A percentile compares a stretch with the other conserved stretches of the same genome.
These are phyloP conservation scores for Aspergillus glaucus DNA, from an alignment of 2,329 filamentous ascomycete genomes.

Conservation along the genomic window DNA sequence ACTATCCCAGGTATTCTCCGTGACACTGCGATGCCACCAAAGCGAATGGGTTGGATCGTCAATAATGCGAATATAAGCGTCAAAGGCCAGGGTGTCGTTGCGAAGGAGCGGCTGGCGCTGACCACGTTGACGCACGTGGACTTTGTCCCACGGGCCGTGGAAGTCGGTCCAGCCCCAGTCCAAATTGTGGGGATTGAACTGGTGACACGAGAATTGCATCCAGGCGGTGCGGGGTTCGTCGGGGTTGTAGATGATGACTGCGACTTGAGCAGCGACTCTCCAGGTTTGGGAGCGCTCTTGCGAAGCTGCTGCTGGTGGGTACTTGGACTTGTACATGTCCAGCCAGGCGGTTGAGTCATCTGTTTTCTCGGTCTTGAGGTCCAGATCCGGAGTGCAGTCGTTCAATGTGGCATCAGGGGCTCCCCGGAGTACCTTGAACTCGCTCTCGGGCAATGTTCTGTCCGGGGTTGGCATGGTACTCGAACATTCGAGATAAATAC, in stretches of 20 bases:
- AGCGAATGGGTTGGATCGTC: conserved; percentile 55
- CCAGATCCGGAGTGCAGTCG: conserved; percentile 22
- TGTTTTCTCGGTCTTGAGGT: conserved; percentile 24
- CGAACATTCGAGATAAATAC: conserved; percentile 58
- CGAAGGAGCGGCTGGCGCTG: conserved; percentile 55
- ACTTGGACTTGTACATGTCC: conserved; percentile 24
- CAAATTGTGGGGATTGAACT: conserved; percentile 52
- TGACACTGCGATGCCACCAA: conserved; percentile 53
- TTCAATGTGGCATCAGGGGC: conserved; percentile 30
- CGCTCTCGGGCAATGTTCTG: conserved; percentile 30
- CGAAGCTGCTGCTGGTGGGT: conserved; percentile 11
- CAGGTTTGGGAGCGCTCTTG: conserved; percentile 23
- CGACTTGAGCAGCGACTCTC: conserved; percentile 54
- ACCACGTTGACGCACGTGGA: conserved; percentile 50
- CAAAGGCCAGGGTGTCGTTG: conserved; percentile 56
- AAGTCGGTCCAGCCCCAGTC: conserved; percentile 62
- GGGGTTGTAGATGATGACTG: conserved; percentile 58
- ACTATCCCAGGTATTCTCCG: conserved; percentile 51
- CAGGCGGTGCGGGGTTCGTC: conserved; percentile 54
- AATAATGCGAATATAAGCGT: conserved; percentile 55
- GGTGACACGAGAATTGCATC: conserved; percentile 51
- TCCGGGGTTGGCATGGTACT: conserved; percentile 39
- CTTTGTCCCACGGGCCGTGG: conserved; percentile 53
- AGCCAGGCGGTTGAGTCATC: conserved; percentile 24
- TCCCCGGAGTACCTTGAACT: conserved; percentile 37